Conservation (phyloP, 225 moss, liverwort and hornwort species). For the Marchantia polymorpha region DNA sequence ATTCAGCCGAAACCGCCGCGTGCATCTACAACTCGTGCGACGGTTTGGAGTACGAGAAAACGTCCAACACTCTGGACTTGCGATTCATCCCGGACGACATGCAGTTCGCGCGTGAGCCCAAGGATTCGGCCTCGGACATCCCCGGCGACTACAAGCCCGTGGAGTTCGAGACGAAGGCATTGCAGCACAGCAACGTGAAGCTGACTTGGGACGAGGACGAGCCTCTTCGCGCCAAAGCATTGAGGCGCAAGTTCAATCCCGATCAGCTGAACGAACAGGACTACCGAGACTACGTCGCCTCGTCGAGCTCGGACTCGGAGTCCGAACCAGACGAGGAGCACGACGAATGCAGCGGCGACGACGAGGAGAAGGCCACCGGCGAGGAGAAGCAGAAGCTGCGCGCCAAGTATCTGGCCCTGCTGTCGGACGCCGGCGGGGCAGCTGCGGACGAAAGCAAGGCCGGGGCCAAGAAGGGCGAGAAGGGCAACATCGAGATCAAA, state of each 20-base stretch:
- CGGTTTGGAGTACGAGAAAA: slow-evolving; percentile 94
- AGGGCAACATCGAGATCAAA: slow-evolving; percentile 87
- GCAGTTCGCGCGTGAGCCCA: slow-evolving; percentile 59
- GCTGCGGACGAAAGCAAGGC: slow-evolving; percentile 30
- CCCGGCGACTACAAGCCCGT: slow-evolving; percentile 69
- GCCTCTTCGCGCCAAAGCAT: slow-evolving; percentile 77
- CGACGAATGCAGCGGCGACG: slow-evolving; percentile 35
- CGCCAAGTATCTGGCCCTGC: slow-evolving; percentile 70
- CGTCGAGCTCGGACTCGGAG: slow-evolving; percentile 45
- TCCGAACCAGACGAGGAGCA: slow-evolving; percentile 51
- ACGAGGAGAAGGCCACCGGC: slow-evolving; percentile 29
- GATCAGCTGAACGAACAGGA: slow-evolving; percentile 94
- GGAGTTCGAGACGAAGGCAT: slow-evolving; percentile 85
- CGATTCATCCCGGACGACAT: slow-evolving; percentile 83
- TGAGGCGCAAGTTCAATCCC: slow-evolving; percentile 79
- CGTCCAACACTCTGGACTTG: slow-evolving; percentile 85
- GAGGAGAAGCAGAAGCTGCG: slow-evolving; percentile 44
- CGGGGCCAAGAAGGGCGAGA: slow-evolving; percentile 58
- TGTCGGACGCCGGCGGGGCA: slow-evolving; percentile 41
- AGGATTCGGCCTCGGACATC: slow-evolving; percentile 71
- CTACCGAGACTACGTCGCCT: slow-evolving; percentile 79
- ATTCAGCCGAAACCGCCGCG: slow-evolving; percentile 73
- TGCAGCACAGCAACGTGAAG: slow-evolving; percentile 92
- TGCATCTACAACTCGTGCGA: slow-evolving; percentile 80
- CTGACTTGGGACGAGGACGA: slow-evolving; percentile 99